phyloP scores from a whole-genome alignment of 306 rosid genomes.

The Vigna mungo region DNA sequence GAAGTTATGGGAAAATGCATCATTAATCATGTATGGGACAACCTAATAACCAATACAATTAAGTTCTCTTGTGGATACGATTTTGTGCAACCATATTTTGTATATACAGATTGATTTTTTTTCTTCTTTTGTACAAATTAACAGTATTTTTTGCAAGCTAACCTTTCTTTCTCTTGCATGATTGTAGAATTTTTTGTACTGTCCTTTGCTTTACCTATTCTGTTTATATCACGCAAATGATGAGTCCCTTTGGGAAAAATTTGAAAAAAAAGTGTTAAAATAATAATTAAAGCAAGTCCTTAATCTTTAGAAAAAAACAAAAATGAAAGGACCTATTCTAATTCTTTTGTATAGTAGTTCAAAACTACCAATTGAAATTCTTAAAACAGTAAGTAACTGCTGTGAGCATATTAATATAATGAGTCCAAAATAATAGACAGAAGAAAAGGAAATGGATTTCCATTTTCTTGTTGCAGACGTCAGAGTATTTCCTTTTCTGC shows the following conservation, averaged over 20 bases:
- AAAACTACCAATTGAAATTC: not conserved
- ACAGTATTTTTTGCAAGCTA: too few relatives aligned
- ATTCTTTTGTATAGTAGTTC: not conserved
- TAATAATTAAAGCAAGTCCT: not conserved
- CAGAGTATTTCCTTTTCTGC: not conserved
- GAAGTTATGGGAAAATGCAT: too few relatives aligned
- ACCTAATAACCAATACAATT: too few relatives aligned
- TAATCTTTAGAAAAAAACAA: not conserved
- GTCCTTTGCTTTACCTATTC: not conserved
- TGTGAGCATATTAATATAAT: not conserved
- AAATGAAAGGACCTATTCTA: not conserved
- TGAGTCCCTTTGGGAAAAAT: not conserved
- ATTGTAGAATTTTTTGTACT: not conserved
- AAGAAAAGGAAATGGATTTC: constrained; percentile 2
- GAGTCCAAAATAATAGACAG: constrained; percentile 5
- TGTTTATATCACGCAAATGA: not conserved
- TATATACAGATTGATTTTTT: too few relatives aligned
- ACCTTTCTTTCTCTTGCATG: not conserved
- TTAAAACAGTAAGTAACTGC: not conserved
- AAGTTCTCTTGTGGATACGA: too few relatives aligned
- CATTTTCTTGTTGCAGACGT: not conserved
- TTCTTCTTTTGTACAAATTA: too few relatives aligned
- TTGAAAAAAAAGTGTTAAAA: not conserved
- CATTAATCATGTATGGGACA: too few relatives aligned
- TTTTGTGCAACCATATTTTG: too few relatives aligned